Base-by-base conservation (phyloP, 1,139 yeast genomes). In the Waltiozyma sp. region DNA sequence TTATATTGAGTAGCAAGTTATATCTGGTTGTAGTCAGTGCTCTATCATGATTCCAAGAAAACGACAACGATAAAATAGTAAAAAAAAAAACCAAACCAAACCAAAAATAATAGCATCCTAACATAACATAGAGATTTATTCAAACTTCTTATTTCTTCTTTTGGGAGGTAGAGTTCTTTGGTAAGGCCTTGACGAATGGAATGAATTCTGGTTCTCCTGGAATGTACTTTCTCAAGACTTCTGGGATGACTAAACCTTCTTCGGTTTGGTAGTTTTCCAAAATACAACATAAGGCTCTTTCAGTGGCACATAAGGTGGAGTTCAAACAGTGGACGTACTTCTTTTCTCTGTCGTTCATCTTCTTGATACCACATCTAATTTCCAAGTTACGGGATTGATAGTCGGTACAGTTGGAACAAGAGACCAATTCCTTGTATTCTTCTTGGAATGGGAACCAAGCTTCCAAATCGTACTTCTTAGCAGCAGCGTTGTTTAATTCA, bases 371-470 rank as follows among this genome's bases (percentile, higher is more conserved):
- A 68, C 96, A 91, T 76, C 98, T 84, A 61, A 91, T 91, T 71
- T 91, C 98, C 63, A 93, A 75, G 74, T 89, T 89, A 73, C 99
- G 84, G 40, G 97, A 85, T 72, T 91, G 99, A 70, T 91, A 91
- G 69, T 91, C 99, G 47, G 98, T 93, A 77, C 99, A 91, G 76
- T 91, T 91, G 48, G 97, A 89, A 72, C 97, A 91, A 23, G 96
- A 87, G 47, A 93, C 98, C 58, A 91, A 78, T 72, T 91, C 99
- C 72, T 93, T 93, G 72, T 86, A 93, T 69, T 93, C 98, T 66
- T 88, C 77, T 74, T 91, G 98, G 85, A 74, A 91, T 61, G 99
- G 99, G 94, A 91, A 93, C 99, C 99, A 91, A 40, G 99, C 99
- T 73, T 91, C 99, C 62, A 91, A 75, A 69, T 91, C 99, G 72